Evolutionary conservation across 2,329 filamentous ascomycete genomes (phyloP).

Genomic region (Lasiodiplodia theobromae): DNA sequence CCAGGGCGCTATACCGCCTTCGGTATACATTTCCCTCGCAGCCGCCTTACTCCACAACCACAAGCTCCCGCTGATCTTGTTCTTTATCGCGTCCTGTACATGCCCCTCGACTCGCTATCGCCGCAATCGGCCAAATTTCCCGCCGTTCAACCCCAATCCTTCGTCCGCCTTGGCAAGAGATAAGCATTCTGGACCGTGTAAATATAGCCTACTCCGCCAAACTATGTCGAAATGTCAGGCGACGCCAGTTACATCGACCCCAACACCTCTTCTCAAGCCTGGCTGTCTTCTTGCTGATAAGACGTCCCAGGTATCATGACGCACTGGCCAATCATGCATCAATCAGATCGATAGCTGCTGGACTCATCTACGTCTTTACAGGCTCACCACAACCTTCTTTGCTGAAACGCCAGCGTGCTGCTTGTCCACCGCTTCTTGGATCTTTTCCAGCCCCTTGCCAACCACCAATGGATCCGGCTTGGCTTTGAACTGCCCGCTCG

Average conservation of each 20-base stretch:
- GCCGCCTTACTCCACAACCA: constrained; percentile 11
- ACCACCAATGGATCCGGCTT: constrained; percentile 41
- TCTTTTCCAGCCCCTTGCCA: constrained; percentile 38
- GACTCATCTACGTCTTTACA: constrained; percentile 12
- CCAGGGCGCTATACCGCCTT: constrained; percentile 13
- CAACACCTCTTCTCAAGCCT: background rate
- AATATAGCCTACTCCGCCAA: constrained; percentile 22
- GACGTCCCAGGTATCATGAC: background rate
- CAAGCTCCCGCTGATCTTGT: constrained; percentile 7
- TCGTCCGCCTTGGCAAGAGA: constrained; percentile 3
- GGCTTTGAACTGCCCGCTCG: constrained; percentile 42
- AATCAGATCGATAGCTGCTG: constrained; percentile 10
- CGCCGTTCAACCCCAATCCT: background rate
- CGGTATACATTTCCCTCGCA: constrained; percentile 28
- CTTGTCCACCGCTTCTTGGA: constrained; percentile 38
- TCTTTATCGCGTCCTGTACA: constrained; percentile 18
- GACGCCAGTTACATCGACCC: background rate
- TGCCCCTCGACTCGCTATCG: constrained; percentile 15
- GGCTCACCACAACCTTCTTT: constrained; percentile 47
- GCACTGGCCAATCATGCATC: constrained; percentile 6
- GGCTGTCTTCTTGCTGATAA: constrained; percentile 1
- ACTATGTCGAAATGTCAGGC: constrained; percentile 9
- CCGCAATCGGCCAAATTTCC: constrained; percentile 27
- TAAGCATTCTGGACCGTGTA: constrained; percentile 15
- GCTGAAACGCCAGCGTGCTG: constrained; percentile 46